These are phyloP conservation scores for Poa pratensis DNA, from an alignment of 176 grass and related monocot species.

Conservation along the genomic window DNA sequence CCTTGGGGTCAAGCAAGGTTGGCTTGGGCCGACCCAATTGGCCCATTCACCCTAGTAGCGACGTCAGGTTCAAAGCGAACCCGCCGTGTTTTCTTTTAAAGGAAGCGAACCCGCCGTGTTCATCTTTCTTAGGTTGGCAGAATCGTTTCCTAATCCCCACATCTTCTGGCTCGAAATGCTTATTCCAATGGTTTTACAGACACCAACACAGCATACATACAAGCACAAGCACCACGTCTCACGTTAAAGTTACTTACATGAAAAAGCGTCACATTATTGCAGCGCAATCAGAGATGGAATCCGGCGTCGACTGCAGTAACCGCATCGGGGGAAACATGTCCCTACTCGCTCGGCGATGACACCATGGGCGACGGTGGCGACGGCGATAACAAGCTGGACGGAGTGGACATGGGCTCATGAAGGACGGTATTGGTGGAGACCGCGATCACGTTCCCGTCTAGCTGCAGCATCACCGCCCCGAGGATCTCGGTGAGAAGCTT, in stretches of 20 bases:
- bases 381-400: constrained; percentile 56
- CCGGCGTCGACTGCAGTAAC: neutral
- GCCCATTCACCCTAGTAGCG: no score
- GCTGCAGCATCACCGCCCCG: constrained; percentile 76
- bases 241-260: neutral
- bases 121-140: no score
- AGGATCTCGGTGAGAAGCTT: constrained; percentile 74
- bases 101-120: no score
- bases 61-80: no score
- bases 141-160: no score
- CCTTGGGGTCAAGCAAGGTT: no score
- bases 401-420: constrained; percentile 65
- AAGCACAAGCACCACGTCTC: neutral
- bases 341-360: constrained; percentile 44
- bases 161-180: no score
- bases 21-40: no score
- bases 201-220: neutral
- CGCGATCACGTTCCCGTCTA: constrained; percentile 67
- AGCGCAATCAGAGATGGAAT: neutral
- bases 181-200: neutral
- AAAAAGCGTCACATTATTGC: neutral
- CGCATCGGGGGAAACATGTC: neutral
- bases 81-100: no score
- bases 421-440: constrained; percentile 73
- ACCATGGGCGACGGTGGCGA: constrained; percentile 32